A percentile compares a stretch with the other conserved stretches of the same genome.
Conservation (phyloP, 768 basidiomycete genomes). For the Pleurotus djamor region DNA sequence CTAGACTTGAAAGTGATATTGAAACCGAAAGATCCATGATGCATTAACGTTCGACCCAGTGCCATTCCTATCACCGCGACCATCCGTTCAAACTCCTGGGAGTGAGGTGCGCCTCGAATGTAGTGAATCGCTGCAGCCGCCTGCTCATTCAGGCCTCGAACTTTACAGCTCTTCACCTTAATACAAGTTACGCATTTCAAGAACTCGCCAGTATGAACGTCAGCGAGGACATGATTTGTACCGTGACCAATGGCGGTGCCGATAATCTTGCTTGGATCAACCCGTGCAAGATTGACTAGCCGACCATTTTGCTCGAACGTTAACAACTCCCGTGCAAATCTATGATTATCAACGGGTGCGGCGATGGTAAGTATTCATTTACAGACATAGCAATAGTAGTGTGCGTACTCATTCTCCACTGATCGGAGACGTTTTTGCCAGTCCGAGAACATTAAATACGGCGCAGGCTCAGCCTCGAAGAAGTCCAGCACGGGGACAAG, state of each 20-base stretch:
- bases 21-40: not conserved
- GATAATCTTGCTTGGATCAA: not conserved
- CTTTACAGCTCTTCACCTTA: not conserved
- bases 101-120: not conserved
- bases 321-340: not conserved
- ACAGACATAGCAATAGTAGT: too few relatives aligned
- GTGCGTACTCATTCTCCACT: too few relatives aligned
- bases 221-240: not conserved
- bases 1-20: not conserved
- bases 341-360: too few relatives aligned
- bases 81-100: not conserved
- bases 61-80: not conserved
- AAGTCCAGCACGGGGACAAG: too few relatives aligned
- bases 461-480: too few relatives aligned
- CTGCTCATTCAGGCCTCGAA: not conserved
- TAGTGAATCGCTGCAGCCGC: not conserved
- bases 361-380: too few relatives aligned
- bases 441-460: too few relatives aligned
- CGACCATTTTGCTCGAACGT: not conserved
- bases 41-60: not conserved
- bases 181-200: not conserved
- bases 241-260: not conserved
- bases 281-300: not conserved
- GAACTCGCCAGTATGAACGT: not conserved
- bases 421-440: too few relatives aligned